phyloP scores from a whole-genome alignment of 192 early-diverging fungal species.

The Coemansia sp. region DNA sequence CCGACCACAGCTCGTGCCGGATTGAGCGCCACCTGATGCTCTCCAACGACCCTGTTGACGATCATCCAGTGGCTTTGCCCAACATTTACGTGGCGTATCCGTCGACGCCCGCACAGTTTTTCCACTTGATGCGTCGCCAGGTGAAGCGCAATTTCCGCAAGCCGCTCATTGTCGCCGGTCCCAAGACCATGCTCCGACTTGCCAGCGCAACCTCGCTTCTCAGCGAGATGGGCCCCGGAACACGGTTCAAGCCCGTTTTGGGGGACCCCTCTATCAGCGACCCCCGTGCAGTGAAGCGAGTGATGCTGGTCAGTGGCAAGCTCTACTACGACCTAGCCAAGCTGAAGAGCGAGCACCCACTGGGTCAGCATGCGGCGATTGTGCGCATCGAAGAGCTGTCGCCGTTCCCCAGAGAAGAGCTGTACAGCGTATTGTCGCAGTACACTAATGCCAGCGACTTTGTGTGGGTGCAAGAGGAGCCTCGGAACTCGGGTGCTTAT shows the following conservation, averaged over 20 bases:
- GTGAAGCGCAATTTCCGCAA: slow-evolving; percentile 88
- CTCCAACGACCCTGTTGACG: slow-evolving; percentile 71
- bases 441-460: slow-evolving; percentile 70
- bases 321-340: slow-evolving; percentile 91
- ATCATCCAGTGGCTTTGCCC: slow-evolving; percentile 58
- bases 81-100: slow-evolving; percentile 93
- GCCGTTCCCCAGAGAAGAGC: slow-evolving; percentile 80
- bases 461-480: slow-evolving; percentile 88
- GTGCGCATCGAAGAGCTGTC: slow-evolving; percentile 90
- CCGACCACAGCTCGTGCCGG: slow-evolving; percentile 88
- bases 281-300: slow-evolving; percentile 50
- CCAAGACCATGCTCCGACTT: slow-evolving; percentile 69
- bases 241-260: slow-evolving; percentile 81
- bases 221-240: slow-evolving; percentile 84
- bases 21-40: slow-evolving; percentile 94
- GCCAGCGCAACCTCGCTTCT: slow-evolving; percentile 70
- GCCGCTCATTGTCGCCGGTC: slow-evolving; percentile 82
- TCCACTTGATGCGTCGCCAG: slow-evolving; percentile 92
- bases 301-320: slow-evolving; percentile 89
- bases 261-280: slow-evolving; percentile 59
- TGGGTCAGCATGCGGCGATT: slow-evolving; percentile 73
- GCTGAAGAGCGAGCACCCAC: slow-evolving; percentile 62
- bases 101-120: slow-evolving; percentile 93
- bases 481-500: slow-evolving; percentile 90
- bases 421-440: slow-evolving; percentile 62